Percentiles rank a stretch among this genome's conserved stretches.
phyloP scores from a whole-genome alignment of 2,329 filamentous ascomycete genomes.

The Penicillium janthinellum region DNA sequence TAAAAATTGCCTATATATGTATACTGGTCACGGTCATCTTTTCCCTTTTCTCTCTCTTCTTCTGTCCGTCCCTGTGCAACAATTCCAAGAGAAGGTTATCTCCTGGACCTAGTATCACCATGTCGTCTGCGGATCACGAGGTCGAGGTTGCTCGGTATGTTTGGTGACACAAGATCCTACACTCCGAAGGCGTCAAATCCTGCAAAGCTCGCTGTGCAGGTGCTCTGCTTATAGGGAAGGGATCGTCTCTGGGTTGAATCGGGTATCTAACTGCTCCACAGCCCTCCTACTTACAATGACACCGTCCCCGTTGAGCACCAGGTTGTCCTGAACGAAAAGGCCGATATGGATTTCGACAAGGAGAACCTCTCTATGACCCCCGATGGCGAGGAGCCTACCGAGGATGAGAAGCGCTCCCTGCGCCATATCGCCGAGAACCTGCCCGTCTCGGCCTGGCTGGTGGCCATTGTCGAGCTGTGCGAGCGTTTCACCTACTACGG shows the following conservation, averaged over 20 bases:
- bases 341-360: constrained; percentile 31
- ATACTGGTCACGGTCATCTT: constrained; percentile 23
- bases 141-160: constrained; percentile 32
- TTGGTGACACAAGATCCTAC: not conserved
- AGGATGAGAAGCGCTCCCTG: constrained; percentile 53
- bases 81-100: constrained; percentile 3
- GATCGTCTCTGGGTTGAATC: not conserved
- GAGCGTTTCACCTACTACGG: constrained; percentile 64
- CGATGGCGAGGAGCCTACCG: constrained; percentile 57
- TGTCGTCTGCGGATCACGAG: constrained; percentile 33
- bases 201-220: not conserved
- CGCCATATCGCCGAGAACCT: constrained; percentile 59
- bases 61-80: constrained; percentile 5
- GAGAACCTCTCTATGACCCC: constrained; percentile 36
- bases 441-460: constrained; percentile 58
- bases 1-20: constrained; percentile 26
- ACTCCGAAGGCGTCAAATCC: not conserved
- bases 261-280: not conserved
- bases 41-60: constrained; percentile 15
- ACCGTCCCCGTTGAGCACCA: constrained; percentile 21
- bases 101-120: constrained; percentile 13
- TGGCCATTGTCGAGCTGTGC: constrained; percentile 58
- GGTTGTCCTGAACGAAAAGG: constrained; percentile 29
- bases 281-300: constrained; percentile 17
- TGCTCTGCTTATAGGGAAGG: not conserved